A percentile compares a stretch with the other conserved stretches of the same genome.
Conservation (phyloP, 495 filamentous ascomycete species). For the Bathelium albidoporum region DNA sequence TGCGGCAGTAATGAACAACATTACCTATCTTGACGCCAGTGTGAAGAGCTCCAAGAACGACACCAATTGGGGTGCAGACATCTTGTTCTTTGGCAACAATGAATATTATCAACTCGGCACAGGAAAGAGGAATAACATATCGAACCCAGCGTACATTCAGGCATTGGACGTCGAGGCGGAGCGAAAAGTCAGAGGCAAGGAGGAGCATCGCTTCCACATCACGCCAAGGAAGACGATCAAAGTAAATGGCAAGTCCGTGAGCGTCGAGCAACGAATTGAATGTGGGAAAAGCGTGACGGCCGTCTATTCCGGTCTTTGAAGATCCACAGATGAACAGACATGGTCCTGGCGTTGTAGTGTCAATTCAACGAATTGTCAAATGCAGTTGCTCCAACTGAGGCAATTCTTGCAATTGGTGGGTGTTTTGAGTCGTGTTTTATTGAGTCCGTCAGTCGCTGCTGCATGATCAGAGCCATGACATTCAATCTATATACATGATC, state of each 20-base stretch:
- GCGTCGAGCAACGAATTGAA: slow-evolving; percentile 77
- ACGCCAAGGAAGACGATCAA: slow-evolving; percentile 64
- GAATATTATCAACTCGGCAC: slow-evolving; percentile 89
- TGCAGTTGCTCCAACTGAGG: background rate
- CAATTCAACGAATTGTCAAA: background rate
- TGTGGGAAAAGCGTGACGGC: slow-evolving; percentile 78
- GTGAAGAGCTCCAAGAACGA: slow-evolving; percentile 43
- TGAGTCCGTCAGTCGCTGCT: background rate
- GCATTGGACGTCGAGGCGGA: slow-evolving; percentile 51
- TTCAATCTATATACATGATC: background rate
- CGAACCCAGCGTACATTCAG: slow-evolving; percentile 64
- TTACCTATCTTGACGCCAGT: slow-evolving; percentile 50
- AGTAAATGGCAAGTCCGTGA: slow-evolving; percentile 53
- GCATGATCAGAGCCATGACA: background rate
- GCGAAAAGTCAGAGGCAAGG: slow-evolving; percentile 43
- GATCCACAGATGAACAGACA: background rate
- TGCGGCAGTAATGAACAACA: slow-evolving; percentile 70
- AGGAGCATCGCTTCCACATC: slow-evolving; percentile 69
- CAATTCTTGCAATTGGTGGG: background rate
- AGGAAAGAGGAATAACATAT: slow-evolving; percentile 71
- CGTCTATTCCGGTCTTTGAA: slow-evolving; percentile 50
- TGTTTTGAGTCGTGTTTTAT: background rate
- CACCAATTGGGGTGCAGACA: slow-evolving; percentile 74
- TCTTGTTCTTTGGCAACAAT: slow-evolving; percentile 88
- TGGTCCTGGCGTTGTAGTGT: too few relatives aligned